Evolutionary conservation across 2,329 filamentous ascomycete species (phyloP), one percentile per base, ranked within the genome.

Genomic region (Alternaria longipes): DNA sequence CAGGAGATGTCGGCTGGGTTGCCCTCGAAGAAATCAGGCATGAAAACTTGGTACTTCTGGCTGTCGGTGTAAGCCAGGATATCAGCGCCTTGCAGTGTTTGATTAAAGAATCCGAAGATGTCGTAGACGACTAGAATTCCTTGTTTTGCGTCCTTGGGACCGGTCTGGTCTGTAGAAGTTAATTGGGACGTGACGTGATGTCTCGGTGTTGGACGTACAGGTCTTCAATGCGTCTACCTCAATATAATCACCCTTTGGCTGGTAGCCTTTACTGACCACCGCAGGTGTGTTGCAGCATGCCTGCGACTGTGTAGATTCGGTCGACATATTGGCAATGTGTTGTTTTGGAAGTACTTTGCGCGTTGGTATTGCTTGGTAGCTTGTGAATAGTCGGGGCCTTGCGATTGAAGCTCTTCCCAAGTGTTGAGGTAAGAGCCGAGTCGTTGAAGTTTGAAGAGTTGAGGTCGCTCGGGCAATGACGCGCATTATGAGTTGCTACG

Each of bases 21-120:
- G 76, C 92, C 93, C 62, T 91, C 86, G 83, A 97, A 97, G 85
- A 92, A 94, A 81, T 97, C 94, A 28, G 94, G 94, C 65, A 97
- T 94, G 81, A 94, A 93, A 68, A 97, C 91, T 69, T 89, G 89
- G 83, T 96, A 95, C 74, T 91, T 87, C 61, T 83, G 77, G 82
- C 86, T 79, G 84, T 89, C 83, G 34, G 83, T 81, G 67, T 81
- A 79, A 28, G 87, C 85, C 42, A 89, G 84, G 70, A 89, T 89
- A 67, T 89, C 87, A 64, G 87, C 86, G 46, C 87, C 87, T 71
- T 89, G 87, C 18, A 89, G 68, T 9, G 86, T 89, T 72, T 89
- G 87, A 9, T 83, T 81, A 78, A 86, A 89, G 82, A 86, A 89
- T 54, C 87, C 87, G 72, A 89, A 89, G 76, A 89, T 88, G 71